Evolutionary conservation across 495 filamentous ascomycete genomes (phyloP).

Genomic region (Terfezia claveryi): DNA sequence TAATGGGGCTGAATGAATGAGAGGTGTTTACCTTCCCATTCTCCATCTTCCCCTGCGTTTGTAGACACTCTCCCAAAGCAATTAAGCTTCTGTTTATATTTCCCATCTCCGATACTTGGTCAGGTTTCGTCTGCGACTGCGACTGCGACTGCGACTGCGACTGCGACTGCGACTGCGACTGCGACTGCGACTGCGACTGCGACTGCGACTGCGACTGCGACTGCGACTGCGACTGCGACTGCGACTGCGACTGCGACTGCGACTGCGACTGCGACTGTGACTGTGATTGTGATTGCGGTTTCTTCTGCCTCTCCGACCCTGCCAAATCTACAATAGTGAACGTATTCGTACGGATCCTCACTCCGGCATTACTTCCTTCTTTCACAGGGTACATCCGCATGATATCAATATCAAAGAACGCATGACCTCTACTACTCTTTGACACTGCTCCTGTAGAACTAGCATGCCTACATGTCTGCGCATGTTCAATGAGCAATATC

Average conservation of each 20-base stretch:
- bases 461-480: conserved; percentile 65
- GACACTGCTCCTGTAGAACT: conserved; percentile 79
- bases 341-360: conserved; percentile 46
- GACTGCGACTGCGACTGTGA: too few relatives aligned
- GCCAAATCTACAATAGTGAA: conserved; percentile 86
- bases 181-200: too few relatives aligned
- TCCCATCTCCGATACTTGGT: conserved; percentile 80
- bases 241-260: too few relatives aligned
- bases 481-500: conserved; percentile 73
- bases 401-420: conserved; percentile 89
- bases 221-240: too few relatives aligned
- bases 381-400: conserved; percentile 27
- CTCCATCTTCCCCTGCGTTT: conserved; percentile 49
- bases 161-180: too few relatives aligned
- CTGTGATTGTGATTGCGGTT: too few relatives aligned
- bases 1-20: too few relatives aligned
- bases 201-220: too few relatives aligned
- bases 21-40: conserved; percentile 4
- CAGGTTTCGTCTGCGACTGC: conserved; percentile 79
- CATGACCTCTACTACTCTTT: conserved; percentile 73
- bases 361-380: conserved; percentile 3
- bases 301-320: conserved; percentile 71
- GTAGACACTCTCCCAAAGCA: conserved; percentile 92
- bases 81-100: conserved; percentile 96
- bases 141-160: too few relatives aligned